phyloP scores from a whole-genome alignment of 2,329 filamentous ascomycete genomes.

The Fusarium sp. region DNA sequence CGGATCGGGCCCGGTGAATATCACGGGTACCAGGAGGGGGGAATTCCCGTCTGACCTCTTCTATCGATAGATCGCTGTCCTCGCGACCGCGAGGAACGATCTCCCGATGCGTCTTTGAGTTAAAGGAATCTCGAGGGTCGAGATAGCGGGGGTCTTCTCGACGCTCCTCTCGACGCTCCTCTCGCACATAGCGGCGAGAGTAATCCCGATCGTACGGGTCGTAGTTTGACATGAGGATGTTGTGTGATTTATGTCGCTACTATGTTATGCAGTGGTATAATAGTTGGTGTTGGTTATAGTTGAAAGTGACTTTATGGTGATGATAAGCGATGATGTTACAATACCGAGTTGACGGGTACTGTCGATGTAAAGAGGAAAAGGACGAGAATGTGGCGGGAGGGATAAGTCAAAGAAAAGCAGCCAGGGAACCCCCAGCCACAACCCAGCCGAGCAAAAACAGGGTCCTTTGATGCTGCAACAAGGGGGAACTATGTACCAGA shows the following conservation, averaged over 20 bases:
- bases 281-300: not conserved
- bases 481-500: not conserved
- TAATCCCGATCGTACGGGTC: slow-evolving; percentile 64
- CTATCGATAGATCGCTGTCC: slow-evolving; percentile 78
- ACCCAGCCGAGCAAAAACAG: slow-evolving; percentile 31
- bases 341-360: slow-evolving; percentile 1
- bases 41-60: slow-evolving; percentile 87
- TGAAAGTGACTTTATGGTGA: not conserved
- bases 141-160: slow-evolving; percentile 63
- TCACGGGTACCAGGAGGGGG: slow-evolving; percentile 71
- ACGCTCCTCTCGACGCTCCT: slow-evolving; percentile 64
- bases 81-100: slow-evolving; percentile 70
- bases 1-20: slow-evolving; percentile 70
- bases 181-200: slow-evolving; percentile 62
- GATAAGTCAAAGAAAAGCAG: slow-evolving; percentile 21
- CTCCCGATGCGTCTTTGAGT: slow-evolving; percentile 59
- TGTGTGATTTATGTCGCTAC: slow-evolving; percentile 5
- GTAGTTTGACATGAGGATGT: slow-evolving; percentile 56
- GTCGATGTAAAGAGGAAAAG: slow-evolving; percentile 18
- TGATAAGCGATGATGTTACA: not conserved
- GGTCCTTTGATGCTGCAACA: slow-evolving; percentile 31
- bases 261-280: not conserved
- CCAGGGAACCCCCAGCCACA: slow-evolving; percentile 27
- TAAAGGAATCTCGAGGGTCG: slow-evolving; percentile 61
- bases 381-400: slow-evolving; percentile 19